Percentiles rank a stretch among this genome's conserved stretches.
These are phyloP conservation scores for Neurospora sp. DNA, from an alignment of 495 filamentous ascomycete genomes.

Conservation along the genomic window DNA sequence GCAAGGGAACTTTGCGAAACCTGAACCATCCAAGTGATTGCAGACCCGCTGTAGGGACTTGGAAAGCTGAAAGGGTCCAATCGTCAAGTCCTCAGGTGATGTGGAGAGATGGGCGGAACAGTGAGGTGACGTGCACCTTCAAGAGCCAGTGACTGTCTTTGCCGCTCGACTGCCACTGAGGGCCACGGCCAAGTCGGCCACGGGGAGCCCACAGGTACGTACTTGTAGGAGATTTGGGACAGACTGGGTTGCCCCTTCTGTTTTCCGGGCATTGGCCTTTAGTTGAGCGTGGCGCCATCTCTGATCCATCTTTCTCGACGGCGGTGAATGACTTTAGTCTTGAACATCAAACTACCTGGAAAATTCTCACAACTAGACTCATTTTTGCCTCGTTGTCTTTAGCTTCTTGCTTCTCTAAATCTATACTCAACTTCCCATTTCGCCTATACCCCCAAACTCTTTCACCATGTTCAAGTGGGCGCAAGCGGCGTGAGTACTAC, in stretches of 20 bases:
- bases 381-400: not conserved
- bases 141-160: not conserved
- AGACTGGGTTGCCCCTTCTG: not conserved
- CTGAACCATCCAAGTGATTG: not conserved
- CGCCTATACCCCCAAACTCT: constrained; percentile 2
- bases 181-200: not conserved
- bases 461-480: constrained; percentile 42
- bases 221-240: not conserved
- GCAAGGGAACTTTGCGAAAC: not conserved
- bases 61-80: not conserved
- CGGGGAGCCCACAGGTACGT: not conserved
- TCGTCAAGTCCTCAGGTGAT: not conserved
- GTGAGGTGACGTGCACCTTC: not conserved
- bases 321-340: constrained; percentile 14
- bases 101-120: not conserved
- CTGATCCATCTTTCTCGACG: constrained; percentile 7
- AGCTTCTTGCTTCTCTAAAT: not conserved
- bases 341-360: constrained; percentile 1
- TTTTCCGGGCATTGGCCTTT: constrained; percentile 1
- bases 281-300: constrained; percentile 4
- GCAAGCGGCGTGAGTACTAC: constrained; percentile 31
- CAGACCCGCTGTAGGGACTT: not conserved
- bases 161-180: not conserved
- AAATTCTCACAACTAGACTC: constrained; percentile 3
- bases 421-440: not conserved